These are phyloP conservation scores for Cyclotella choctawhatcheeana DNA, from an alignment of 108 stramenopile genomes.

Conservation along the genomic window DNA sequence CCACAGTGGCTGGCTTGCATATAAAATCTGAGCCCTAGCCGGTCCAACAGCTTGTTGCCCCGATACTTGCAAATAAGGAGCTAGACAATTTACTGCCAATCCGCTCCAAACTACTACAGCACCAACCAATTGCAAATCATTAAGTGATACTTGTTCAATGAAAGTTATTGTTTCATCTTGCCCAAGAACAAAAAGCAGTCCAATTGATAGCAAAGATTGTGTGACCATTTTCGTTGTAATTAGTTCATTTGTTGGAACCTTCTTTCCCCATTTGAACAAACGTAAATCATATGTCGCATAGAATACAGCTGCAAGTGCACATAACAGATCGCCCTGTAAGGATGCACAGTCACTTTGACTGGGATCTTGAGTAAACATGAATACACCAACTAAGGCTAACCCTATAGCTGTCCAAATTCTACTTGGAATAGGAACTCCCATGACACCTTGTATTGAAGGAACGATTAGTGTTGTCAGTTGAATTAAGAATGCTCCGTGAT, in stretches of 20 bases:
- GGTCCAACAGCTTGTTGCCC: conserved; percentile 80
- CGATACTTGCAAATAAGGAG: conserved; percentile 77
- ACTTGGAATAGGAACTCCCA: conserved; percentile 72
- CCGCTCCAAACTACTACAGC: conserved; percentile 68
- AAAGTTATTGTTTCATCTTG: conserved; percentile 24
- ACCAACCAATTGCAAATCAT: conserved; percentile 39
- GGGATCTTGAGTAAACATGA: conserved; percentile 73
- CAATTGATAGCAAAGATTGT: conserved; percentile 64
- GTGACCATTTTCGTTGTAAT: conserved; percentile 76
- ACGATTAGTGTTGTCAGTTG: conserved; percentile 84
- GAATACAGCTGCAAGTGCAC: conserved; percentile 74
- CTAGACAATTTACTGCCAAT: conserved; percentile 76
- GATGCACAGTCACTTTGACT: conserved; percentile 42
- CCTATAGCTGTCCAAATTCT: conserved; percentile 64
- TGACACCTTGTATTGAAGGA: conserved; percentile 65
- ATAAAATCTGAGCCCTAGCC: conserved; percentile 72
- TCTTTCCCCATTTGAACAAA: conserved; percentile 72
- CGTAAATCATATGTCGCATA: conserved; percentile 81
- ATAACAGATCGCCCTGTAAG: conserved; percentile 63
- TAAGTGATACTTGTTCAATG: conserved; percentile 23
- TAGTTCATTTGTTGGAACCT: conserved; percentile 55
- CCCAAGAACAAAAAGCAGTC: conserved; percentile 37
- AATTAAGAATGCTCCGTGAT: conserved; percentile 82
- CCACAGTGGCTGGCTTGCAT: conserved; percentile 85
- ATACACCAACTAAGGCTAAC: conserved; percentile 69